Evolutionary conservation across 139 green algal species (phyloP).

Genomic region (Chara braunii): DNA sequence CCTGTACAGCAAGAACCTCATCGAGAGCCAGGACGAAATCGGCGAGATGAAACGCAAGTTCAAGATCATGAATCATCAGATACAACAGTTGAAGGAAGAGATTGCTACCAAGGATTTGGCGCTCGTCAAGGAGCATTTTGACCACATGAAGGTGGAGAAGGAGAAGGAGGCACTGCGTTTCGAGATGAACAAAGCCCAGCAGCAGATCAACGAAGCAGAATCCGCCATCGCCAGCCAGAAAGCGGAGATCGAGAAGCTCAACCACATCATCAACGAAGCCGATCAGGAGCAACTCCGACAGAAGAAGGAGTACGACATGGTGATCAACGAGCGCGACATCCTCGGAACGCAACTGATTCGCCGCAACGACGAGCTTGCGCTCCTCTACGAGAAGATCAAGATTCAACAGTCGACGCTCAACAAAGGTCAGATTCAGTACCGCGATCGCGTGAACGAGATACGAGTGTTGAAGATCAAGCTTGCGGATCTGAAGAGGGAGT

Average conservation of each 20-base stretch:
- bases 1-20: slow-evolving; percentile 80
- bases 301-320: slow-evolving; percentile 81
- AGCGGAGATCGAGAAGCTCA: slow-evolving; percentile 71
- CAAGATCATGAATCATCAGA: slow-evolving; percentile 80
- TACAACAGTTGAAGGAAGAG: slow-evolving; percentile 83
- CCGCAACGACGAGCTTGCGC: slow-evolving; percentile 82
- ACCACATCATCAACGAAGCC: slow-evolving; percentile 73
- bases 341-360: slow-evolving; percentile 75
- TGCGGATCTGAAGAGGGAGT: slow-evolving; percentile 68
- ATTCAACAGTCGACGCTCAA: slow-evolving; percentile 75
- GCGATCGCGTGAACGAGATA: slow-evolving; percentile 80
- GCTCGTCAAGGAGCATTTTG: slow-evolving; percentile 82
- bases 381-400: slow-evolving; percentile 93
- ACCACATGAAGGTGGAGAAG: slow-evolving; percentile 86
- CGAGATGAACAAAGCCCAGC: slow-evolving; percentile 71
- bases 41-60: slow-evolving; percentile 86
- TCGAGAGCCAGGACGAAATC: slow-evolving; percentile 82
- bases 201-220: slow-evolving; percentile 73
- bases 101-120: slow-evolving; percentile 69
- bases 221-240: slow-evolving; percentile 53
- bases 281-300: slow-evolving; percentile 55
- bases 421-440: slow-evolving; percentile 76
- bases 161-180: slow-evolving; percentile 74
- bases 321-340: slow-evolving; percentile 80
- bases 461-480: slow-evolving; percentile 81